Percentiles rank a stretch among this genome's conserved stretches.
phyloP scores from a whole-genome alignment of 225 moss, liverwort and hornwort genomes.

The Pseudoscleropodium purum region DNA sequence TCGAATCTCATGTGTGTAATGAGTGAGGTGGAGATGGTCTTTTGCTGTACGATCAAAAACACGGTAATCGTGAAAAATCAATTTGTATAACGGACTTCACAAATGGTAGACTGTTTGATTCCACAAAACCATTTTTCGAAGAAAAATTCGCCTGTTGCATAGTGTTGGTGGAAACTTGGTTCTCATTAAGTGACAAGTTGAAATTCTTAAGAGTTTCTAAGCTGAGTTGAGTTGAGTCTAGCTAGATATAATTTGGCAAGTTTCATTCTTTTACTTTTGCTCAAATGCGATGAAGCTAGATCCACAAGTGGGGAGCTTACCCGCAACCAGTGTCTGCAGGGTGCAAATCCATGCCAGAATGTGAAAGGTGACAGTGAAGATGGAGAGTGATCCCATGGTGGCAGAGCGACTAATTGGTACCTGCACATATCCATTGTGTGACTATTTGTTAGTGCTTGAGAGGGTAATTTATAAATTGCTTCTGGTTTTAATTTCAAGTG shows the following conservation, averaged over 20 bases:
- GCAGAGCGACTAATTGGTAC: neutral
- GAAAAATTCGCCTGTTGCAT: too few species aligned
- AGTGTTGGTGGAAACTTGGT: neutral
- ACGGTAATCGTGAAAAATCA: neutral
- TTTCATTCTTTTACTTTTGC: too few species aligned
- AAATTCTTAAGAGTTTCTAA: neutral
- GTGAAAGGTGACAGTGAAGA: neutral
- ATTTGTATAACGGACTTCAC: neutral
- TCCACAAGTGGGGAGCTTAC: neutral
- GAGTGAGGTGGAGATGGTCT: neutral
- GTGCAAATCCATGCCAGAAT: neutral
- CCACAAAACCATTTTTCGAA: neutral
- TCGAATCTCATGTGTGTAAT: conserved; percentile 13
- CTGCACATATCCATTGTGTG: neutral
- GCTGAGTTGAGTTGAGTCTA: neutral
- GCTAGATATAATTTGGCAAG: neutral
- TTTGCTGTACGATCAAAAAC: neutral
- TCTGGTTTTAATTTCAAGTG: neutral
- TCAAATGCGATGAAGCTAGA: neutral
- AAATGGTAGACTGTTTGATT: neutral
- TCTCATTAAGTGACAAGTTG: too few species aligned
- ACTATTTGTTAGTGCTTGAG: neutral
- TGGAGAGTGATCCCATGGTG: neutral
- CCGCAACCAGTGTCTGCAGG: neutral
- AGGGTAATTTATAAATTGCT: too few species aligned